Evolutionary conservation across 108 stramenopile genomes (phyloP).

Genomic region (Skeletonema grethae): DNA sequence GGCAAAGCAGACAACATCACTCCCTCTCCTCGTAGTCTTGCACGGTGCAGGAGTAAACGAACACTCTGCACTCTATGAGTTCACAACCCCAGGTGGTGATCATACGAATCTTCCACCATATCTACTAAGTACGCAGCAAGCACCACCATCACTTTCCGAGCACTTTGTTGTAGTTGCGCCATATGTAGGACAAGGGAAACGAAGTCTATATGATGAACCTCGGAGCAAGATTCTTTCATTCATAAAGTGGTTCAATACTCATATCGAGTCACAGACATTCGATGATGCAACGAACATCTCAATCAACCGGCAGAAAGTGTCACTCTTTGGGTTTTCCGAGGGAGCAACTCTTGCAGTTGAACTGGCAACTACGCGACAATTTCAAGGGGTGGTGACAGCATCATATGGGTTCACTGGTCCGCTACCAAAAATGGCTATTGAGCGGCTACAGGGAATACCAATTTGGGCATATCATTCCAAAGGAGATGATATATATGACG

Average conservation of each 20-base stretch:
- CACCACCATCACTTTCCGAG: constrained; percentile 53
- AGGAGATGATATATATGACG: constrained; percentile 63
- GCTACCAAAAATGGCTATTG: constrained; percentile 61
- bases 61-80: constrained; percentile 52
- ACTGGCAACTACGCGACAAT: constrained; percentile 69
- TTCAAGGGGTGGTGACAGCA: constrained; percentile 59
- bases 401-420: constrained; percentile 78
- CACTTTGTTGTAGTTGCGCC: constrained; percentile 81
- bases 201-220: constrained; percentile 77
- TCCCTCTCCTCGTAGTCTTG: constrained; percentile 71
- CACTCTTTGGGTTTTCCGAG: constrained; percentile 83
- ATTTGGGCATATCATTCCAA: constrained; percentile 84
- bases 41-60: constrained; percentile 79
- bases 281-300: constrained; percentile 16
- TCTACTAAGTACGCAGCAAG: constrained; percentile 53
- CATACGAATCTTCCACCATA: constrained; percentile 77
- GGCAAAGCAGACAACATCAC: constrained; percentile 7
- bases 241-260: constrained; percentile 54
- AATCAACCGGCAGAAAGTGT: constrained; percentile 57
- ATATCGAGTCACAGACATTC: constrained; percentile 20
- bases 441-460: constrained; percentile 59
- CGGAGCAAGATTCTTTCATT: constrained; percentile 65
- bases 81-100: constrained; percentile 70
- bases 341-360: constrained; percentile 84
- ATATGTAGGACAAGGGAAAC: constrained; percentile 60